Base-by-base conservation (phyloP, 2,329 filamentous ascomycete genomes). In the Calonectria pauciramosa region DNA sequence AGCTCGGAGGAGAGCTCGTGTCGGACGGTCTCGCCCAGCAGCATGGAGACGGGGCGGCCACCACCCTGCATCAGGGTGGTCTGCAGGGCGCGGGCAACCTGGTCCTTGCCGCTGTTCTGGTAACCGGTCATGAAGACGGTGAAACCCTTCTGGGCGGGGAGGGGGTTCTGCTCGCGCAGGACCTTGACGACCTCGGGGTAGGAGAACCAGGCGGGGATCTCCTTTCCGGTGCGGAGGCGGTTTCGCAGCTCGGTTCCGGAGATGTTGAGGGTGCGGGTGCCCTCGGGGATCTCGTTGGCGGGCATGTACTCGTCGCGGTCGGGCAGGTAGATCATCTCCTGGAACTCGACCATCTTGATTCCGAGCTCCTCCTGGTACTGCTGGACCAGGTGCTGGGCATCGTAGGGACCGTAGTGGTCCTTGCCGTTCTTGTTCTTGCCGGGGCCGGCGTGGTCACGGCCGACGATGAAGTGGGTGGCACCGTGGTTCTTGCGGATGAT, bases 401-500 rank as follows among this genome's bases (percentile, higher is more conserved):
- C 97, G 86, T 99, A 99, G 38, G 97, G 96, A 67, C 97, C 97
- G 87, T 99, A 99, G 89, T 98, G 97, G 85, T 99, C 97, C 82
- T 95, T 93, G 74, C 97, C 97, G 88, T 96, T 93, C 90, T 95
- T 97, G 93, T 99, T 99, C 92, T 98, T 98, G 84, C 97, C 97
- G 56, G 97, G 97, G 65, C 97, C 97, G 79, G 97, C 97, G 88
- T 99, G 97, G 88, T 99, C 97, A 89, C 97, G 95, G 75, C 97
- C 97, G 79, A 99, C 96, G 82, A 99, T 99, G 90, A 99, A 99
- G 91, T 99, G 97, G 20, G 97, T 99, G 63, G 96, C 96, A 82
- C 97, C 97, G 89, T 98, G 96, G 88, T 99, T 99, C 93, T 99
- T 99, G 85, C 97, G 96, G 90, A 99, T 99, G 83, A 99, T 98